Percentiles rank a stretch among this genome's conserved stretches.
phyloP scores from a whole-genome alignment of 768 basidiomycete species.

The Leucosporidium yakuticum region DNA sequence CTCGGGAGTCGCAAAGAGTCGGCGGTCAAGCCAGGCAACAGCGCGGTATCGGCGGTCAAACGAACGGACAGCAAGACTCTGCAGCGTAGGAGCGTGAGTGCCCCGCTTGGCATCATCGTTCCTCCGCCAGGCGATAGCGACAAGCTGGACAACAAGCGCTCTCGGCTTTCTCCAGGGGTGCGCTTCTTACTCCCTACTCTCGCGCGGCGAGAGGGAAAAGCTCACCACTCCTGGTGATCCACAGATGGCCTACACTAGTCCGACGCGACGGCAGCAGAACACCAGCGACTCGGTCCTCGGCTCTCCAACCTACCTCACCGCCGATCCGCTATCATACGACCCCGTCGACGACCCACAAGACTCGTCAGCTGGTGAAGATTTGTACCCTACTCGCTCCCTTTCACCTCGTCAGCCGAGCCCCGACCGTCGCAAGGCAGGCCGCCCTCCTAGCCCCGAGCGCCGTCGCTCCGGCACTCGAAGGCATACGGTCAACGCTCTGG shows the following conservation, averaged over 20 bases:
- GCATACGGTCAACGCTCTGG: conserved; percentile 1
- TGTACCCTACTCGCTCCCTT: neutral
- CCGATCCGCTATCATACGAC: neutral
- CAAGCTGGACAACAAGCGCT: neutral
- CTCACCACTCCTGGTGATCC: neutral
- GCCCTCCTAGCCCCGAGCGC: no score
- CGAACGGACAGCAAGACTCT: no score
- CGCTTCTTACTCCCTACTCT: neutral
- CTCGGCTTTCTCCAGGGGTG: neutral
- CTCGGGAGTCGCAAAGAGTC: neutral
- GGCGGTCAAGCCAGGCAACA: no score
- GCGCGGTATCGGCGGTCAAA: no score
- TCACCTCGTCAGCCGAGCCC: neutral
- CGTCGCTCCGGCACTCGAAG: neutral
- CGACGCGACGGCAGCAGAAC: neutral
- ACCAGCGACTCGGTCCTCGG: neutral
- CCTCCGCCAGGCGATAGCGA: neutral
- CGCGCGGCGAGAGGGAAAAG: no score
- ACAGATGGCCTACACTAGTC: neutral
- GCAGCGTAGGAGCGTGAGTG: no score
- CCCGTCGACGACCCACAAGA: neutral
- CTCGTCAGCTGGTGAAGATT: conserved; percentile 10
- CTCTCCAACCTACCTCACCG: neutral
- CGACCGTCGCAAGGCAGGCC: neutral
- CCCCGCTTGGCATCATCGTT: neutral